Evolutionary conservation across 1,139 yeast genomes (phyloP), one percentile per base, ranked within the genome.

Genomic region (Nakaseomyces glabratus): DNA sequence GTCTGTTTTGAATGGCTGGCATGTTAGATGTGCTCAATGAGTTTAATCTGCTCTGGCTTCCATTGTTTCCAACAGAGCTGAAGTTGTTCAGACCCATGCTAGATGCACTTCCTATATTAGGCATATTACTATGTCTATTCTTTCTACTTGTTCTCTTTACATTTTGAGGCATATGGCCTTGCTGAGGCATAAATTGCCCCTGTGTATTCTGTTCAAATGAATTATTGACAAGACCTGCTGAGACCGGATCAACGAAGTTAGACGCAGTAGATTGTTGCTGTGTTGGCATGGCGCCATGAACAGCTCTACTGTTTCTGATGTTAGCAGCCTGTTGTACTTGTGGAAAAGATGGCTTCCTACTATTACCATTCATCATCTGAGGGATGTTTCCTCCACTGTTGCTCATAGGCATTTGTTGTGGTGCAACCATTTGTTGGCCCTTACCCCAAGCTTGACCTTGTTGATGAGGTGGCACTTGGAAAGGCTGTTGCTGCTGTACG

Each of bases 111-210:
- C 60, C 56, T 15, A 57, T 33, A 16, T 40, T 43, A 13, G 54
- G 51, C 56, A 55, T 48, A 30, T 52, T 51, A 33, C 59, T 55
- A 20, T 44, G 41, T 45, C 61, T 54, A 32, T 56, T 55, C 37
- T 57, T 57, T 34, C 61, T 53, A 36, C 60, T 56, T 2, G 60
- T 53, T 17, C 58, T 56, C 38, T 56, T 56, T 34, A 55, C 44
- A 20, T 22, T 21, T 23, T 47, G 45, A 31, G 50, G 52, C 23
- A 29, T n/a, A 17, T 29, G 28, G 13, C 17, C 20, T 25, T 42
- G 46, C 4, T 19, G 36, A 22, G 42, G 31, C 6, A 33, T 28
- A 12, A 31, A 41, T 26, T 41, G 39, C 14, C 35, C 40, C 24
- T 35, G 39, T 23, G 21, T 41, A 28, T 31, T 36, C 29, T 36